A percentile compares a stretch with the other conserved stretches of the same genome.
phyloP scores from a whole-genome alignment of 2,329 filamentous ascomycete species.

The Ascocoryne sarcoides region DNA sequence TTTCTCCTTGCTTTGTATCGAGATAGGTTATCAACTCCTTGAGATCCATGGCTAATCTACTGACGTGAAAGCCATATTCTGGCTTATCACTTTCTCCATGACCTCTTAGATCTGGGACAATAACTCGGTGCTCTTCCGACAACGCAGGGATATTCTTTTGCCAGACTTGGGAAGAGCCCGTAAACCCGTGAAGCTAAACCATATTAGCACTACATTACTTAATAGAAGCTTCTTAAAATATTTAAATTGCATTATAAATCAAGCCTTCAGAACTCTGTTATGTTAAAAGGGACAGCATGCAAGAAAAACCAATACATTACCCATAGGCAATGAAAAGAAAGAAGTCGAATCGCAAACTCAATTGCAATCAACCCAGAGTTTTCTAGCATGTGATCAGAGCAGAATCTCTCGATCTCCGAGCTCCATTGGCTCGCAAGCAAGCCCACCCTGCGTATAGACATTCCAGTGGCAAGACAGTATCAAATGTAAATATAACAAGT shows the following conservation, averaged over 20 bases:
- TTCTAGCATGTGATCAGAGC: neutral
- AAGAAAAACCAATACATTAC: too few species aligned
- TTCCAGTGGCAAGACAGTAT: neutral
- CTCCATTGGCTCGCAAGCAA: neutral
- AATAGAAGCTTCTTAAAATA: neutral
- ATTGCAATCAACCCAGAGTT: neutral
- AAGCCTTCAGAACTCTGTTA: neutral
- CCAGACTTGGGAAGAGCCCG: conserved; percentile 26
- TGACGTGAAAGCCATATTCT: conserved; percentile 26
- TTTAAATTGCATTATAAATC: neutral
- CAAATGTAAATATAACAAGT: neutral
- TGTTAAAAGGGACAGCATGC: too few species aligned
- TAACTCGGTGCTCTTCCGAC: conserved; percentile 17
- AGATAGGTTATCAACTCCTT: conserved; percentile 19
- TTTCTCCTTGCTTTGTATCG: neutral
- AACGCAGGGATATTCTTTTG: conserved; percentile 24
- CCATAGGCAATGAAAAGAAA: neutral
- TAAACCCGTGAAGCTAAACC: conserved; percentile 28
- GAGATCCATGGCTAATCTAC: conserved; percentile 25
- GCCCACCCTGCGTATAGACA: neutral
- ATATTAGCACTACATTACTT: neutral
- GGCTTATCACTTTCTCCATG: conserved; percentile 24
- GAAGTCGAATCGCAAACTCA: neutral
- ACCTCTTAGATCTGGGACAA: conserved; percentile 25
- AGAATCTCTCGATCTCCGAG: neutral